Base-by-base conservation (phyloP, 1,139 yeast species). In the Geotrichum bryndzae region DNA sequence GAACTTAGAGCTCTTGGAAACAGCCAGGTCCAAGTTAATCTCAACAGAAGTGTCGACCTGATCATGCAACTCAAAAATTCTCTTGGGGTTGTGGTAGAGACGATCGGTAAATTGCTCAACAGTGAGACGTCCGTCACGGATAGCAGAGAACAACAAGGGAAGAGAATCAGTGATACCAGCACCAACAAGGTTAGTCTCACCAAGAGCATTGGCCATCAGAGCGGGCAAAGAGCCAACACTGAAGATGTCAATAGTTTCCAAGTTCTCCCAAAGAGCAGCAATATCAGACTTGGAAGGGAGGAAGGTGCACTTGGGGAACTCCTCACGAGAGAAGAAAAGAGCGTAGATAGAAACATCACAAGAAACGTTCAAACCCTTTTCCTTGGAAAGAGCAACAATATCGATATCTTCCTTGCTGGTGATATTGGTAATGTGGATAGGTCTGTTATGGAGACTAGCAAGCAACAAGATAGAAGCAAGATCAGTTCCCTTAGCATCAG, bases 401-500 rank as follows among this genome's bases (percentile, higher is more conserved):
- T 88, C 85, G 73, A 94, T 82, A 74, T 94, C 99, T 69, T 88
- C 91, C 73, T 82, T 84, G 63, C 88, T 82, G 58, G 89, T 84
- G 61, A 94, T 94, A 68, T 89, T 91, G 63, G 96, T 90, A 68
- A 94, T 86, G 76, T 94, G 99, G 67, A 94, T 88, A 56, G 92
- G 81, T 72, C 96, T 83, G 77, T 80, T 83, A 80, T 90, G 92
- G 72, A 94, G 83, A 52, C 97, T 88, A 60, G 98, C 97, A 77
- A 94, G 80, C 72, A 94, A 82, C 73, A 94, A 79, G 60, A 92
- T 88, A 5, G 97, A 88, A 25, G 99, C 98, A 71, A 94, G 81
- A 72, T 90, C 95, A 54, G 97, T 89, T 35, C 95, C 86, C 74
- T 85, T 86, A 56, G 98, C 97, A 76, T 94, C 97, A 56, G 97